These are phyloP conservation scores for Penicillium sp. DNA, from an alignment of 2,329 filamentous ascomycete genomes.

Conservation along the genomic window DNA sequence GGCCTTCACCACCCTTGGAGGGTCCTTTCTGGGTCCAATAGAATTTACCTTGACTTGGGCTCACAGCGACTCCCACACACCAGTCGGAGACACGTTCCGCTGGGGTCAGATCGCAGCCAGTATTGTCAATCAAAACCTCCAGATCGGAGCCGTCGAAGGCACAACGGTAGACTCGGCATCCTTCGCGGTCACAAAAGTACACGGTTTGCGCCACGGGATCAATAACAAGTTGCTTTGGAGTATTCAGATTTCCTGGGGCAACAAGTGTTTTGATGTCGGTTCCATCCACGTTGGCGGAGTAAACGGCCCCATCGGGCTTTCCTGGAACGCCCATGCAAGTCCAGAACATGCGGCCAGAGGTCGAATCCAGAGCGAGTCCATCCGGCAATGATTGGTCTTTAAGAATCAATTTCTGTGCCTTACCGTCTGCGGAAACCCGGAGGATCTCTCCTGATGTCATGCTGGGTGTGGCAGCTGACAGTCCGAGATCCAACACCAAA, in stretches of 20 bases:
- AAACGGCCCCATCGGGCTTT: constrained; percentile 45
- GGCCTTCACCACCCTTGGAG: constrained; percentile 52
- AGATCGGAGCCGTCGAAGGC: constrained; percentile 36
- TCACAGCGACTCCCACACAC: constrained; percentile 59
- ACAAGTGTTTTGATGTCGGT: constrained; percentile 47
- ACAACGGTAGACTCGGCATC: constrained; percentile 37
- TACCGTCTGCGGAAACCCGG: constrained; percentile 11
- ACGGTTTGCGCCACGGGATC: constrained; percentile 31
- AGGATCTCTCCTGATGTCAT: constrained; percentile 22
- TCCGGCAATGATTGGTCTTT: constrained; percentile 42
- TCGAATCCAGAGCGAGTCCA: constrained; percentile 38
- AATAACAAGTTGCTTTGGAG: constrained; percentile 47
- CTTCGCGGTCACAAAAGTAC: constrained; percentile 50
- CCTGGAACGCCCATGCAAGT: constrained; percentile 51
- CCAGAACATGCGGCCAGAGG: constrained; percentile 45
- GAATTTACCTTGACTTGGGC: constrained; percentile 45
- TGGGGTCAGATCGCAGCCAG: constrained; percentile 28
- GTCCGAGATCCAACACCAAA: constrained; percentile 27
- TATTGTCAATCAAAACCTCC: constrained; percentile 34
- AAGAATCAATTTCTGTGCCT: constrained; percentile 9
- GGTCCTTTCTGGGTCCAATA: constrained; percentile 64
- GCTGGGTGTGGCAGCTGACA: constrained; percentile 17
- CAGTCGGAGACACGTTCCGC: constrained; percentile 41
- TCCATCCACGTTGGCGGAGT: constrained; percentile 52
- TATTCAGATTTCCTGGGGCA: constrained; percentile 48